Conservation (phyloP, 352 stramenopile species). For the Globisporangium echinulatum region DNA sequence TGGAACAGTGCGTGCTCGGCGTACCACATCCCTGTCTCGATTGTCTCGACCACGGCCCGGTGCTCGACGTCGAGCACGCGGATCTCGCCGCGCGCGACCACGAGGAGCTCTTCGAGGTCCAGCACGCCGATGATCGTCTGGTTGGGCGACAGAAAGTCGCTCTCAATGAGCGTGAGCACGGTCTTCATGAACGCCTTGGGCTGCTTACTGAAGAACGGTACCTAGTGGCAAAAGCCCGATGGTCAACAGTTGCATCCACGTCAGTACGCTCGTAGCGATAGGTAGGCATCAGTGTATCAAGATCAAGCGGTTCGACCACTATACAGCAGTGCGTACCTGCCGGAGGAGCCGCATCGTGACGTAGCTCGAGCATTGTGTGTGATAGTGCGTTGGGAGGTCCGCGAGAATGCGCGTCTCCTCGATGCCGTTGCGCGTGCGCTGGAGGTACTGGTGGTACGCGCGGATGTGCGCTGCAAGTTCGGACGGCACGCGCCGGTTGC, state of each 20-base stretch:
- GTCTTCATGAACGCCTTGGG: slow-evolving; percentile 14
- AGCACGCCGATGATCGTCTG: slow-evolving; percentile 11
- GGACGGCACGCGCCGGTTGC: slow-evolving; percentile 7
- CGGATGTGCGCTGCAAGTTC: slow-evolving; percentile 14
- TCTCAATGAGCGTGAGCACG: slow-evolving; percentile 12
- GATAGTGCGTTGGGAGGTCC: slow-evolving; percentile 17
- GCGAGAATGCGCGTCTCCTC: slow-evolving; percentile 16
- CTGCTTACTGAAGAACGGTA: slow-evolving; percentile 17
- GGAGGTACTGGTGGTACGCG: slow-evolving; percentile 18
- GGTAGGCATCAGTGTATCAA: no score
- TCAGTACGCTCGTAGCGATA: neutral
- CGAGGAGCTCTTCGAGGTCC: slow-evolving; percentile 15
- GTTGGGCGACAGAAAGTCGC: slow-evolving; percentile 17
- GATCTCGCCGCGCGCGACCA: slow-evolving; percentile 15
- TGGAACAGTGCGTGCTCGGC: slow-evolving; percentile 20
- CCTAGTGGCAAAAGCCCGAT: neutral
- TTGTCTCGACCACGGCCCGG: slow-evolving; percentile 5
- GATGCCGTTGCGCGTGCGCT: slow-evolving; percentile 18
- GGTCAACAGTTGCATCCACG: neutral
- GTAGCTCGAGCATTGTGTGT: slow-evolving; percentile 15
- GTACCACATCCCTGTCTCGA: slow-evolving; percentile 14
- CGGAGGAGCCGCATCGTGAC: slow-evolving; percentile 13
- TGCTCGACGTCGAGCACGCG: slow-evolving; percentile 13
- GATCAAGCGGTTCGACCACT: neutral
- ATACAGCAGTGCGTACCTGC: slow-evolving; percentile 1